Evolutionary conservation across 805 yeast genomes (phyloP).

Genomic region (Tetrapisispora fleetii): DNA sequence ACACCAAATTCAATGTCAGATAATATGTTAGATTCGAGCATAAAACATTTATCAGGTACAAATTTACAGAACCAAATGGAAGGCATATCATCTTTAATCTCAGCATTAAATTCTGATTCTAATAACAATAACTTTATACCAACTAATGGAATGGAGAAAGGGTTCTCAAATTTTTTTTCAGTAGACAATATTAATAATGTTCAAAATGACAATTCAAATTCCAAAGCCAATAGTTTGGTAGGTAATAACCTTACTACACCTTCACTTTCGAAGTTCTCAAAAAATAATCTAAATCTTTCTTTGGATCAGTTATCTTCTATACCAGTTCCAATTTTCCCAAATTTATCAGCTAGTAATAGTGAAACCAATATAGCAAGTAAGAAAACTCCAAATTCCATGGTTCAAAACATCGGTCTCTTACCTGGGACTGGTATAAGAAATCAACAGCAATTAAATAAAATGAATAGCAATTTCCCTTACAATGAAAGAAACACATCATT

Average conservation of each 20-base stretch:
- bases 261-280: background rate
- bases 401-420: background rate
- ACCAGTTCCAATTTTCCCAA: background rate
- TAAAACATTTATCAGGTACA: background rate
- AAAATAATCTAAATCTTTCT: background rate
- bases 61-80: constrained; percentile 3
- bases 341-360: background rate
- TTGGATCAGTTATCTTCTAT: background rate
- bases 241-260: background rate
- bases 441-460: background rate
- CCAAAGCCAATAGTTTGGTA: background rate
- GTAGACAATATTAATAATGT: background rate
- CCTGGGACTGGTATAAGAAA: background rate
- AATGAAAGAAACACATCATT: background rate
- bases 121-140: background rate
- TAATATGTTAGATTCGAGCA: background rate
- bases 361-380: background rate
- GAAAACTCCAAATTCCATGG: background rate
- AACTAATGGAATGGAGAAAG: background rate
- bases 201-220: background rate
- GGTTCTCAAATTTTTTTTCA: background rate
- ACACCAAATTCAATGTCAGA: constrained; percentile 2
- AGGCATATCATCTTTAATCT: constrained; percentile 15
- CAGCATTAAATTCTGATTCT: constrained; percentile 5
- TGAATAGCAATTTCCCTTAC: background rate